A percentile compares a stretch with the other conserved stretches of the same genome.
Evolutionary conservation across 1,139 yeast genomes (phyloP).

Genomic region (Zygosaccharomyces sapae): DNA sequence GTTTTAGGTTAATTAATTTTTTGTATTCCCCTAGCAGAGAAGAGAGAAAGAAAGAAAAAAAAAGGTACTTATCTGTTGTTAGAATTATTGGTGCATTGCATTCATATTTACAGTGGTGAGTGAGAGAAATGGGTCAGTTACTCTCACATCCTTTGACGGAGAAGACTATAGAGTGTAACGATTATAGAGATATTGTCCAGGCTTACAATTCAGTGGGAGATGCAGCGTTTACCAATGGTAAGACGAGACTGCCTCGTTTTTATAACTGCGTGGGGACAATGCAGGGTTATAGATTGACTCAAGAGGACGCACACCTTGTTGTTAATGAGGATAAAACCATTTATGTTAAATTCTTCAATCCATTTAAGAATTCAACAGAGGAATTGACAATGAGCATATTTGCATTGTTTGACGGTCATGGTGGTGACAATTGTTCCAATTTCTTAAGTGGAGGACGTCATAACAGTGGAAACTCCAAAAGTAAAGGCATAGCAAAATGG

Average conservation of each 20-base stretch:
- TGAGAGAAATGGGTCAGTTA: conserved; percentile 59
- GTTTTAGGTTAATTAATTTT: not conserved
- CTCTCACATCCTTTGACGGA: conserved; percentile 74
- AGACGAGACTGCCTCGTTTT: conserved; percentile 30
- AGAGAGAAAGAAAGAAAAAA: not conserved
- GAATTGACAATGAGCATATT: conserved; percentile 48
- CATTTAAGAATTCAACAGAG: conserved; percentile 28
- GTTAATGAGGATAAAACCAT: conserved; percentile 27
- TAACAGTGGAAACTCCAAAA: conserved; percentile 26
- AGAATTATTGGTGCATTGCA: too few species aligned
- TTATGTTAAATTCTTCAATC: conserved; percentile 34
- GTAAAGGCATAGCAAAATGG: conserved; percentile 33
- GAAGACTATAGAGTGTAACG: conserved; percentile 49
- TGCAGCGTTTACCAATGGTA: conserved; percentile 11
- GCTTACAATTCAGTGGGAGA: conserved; percentile 8
- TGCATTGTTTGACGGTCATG: conserved; percentile 81
- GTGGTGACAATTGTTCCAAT: conserved; percentile 60
- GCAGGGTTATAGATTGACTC: conserved; percentile 73
- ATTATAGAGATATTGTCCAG: conserved; percentile 31
- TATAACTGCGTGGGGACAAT: conserved; percentile 67
- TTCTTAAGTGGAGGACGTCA: conserved; percentile 47
- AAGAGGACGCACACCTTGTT: conserved; percentile 70
- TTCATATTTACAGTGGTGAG: not conserved
- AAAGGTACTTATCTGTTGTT: too few species aligned
- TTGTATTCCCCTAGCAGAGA: not conserved